These are phyloP conservation scores for Pichia manshurica DNA, from an alignment of 805 yeast species.

Conservation along the genomic window DNA sequence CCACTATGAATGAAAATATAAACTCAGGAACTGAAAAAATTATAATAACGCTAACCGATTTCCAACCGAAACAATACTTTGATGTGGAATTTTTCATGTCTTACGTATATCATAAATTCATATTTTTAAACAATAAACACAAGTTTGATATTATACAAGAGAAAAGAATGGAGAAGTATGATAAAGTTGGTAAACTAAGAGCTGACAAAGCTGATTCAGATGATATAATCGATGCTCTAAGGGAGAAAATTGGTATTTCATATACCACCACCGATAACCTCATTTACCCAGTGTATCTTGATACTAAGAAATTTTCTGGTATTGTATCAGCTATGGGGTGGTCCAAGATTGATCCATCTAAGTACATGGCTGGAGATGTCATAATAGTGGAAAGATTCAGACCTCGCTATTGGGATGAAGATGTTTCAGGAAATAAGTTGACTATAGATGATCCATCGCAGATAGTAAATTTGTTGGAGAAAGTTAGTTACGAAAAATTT, in stretches of 20 bases:
- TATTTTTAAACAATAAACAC: constrained; percentile 32
- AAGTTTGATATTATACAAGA: constrained; percentile 33
- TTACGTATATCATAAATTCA: constrained; percentile 42
- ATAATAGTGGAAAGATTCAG: constrained; percentile 42
- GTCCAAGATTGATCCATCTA: constrained; percentile 31
- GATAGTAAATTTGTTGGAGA: constrained; percentile 12
- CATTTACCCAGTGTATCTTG: constrained; percentile 44
- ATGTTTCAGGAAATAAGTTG: constrained; percentile 11
- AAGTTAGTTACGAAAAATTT: constrained; percentile 9
- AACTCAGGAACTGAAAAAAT: constrained; percentile 38
- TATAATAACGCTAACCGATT: constrained; percentile 44
- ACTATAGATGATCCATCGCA: constrained; percentile 9
- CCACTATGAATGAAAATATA: constrained; percentile 15
- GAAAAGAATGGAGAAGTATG: constrained; percentile 34
- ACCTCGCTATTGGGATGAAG: constrained; percentile 21
- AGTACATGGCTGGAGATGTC: constrained; percentile 48
- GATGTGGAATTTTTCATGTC: constrained; percentile 29
- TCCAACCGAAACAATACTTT: constrained; percentile 26
- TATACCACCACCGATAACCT: constrained; percentile 28
- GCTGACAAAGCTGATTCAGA: constrained; percentile 37
- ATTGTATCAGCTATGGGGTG: constrained; percentile 28
- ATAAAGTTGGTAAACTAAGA: constrained; percentile 39
- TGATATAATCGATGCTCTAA: constrained; percentile 43
- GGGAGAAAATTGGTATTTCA: constrained; percentile 44
- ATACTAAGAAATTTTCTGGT: constrained; percentile 32